Evolutionary conservation across 805 yeast species (phyloP).

Genomic region (Sporopachydermia quercuum): DNA sequence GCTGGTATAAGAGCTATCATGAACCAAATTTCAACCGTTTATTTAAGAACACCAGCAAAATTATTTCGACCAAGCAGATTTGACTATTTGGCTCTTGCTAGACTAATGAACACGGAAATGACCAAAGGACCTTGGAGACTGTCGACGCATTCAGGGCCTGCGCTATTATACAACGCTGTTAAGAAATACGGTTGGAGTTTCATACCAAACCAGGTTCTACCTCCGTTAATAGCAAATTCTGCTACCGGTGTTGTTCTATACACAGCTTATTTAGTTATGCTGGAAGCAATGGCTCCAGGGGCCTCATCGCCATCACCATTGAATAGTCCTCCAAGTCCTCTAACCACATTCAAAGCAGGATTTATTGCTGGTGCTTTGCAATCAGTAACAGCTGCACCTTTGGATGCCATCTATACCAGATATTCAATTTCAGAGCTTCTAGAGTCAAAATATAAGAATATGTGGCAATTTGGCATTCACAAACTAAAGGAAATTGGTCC

Average conservation of each 20-base stretch:
- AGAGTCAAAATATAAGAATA: slow-evolving; percentile 47
- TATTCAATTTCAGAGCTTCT: slow-evolving; percentile 63
- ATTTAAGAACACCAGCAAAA: slow-evolving; percentile 70
- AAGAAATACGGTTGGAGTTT: slow-evolving; percentile 73
- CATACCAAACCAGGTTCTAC: slow-evolving; percentile 72
- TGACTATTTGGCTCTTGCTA: slow-evolving; percentile 45
- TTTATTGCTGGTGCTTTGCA: slow-evolving; percentile 76
- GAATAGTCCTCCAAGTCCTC: slow-evolving; percentile 4
- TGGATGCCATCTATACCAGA: slow-evolving; percentile 80
- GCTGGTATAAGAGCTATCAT: slow-evolving; percentile 79
- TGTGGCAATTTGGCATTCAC: slow-evolving; percentile 63
- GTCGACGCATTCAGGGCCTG: slow-evolving; percentile 66
- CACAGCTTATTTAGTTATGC: slow-evolving; percentile 55
- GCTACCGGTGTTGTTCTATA: slow-evolving; percentile 76
- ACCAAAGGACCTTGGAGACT: slow-evolving; percentile 21
- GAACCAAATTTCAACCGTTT: slow-evolving; percentile 64
- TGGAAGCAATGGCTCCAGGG: slow-evolving; percentile 16
- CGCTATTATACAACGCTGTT: slow-evolving; percentile 55
- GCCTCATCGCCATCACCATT: neutral
- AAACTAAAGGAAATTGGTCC: slow-evolving; percentile 64
- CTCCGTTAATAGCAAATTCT: slow-evolving; percentile 80
- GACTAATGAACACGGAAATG: slow-evolving; percentile 18
- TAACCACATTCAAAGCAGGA: slow-evolving; percentile 51
- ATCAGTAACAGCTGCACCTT: slow-evolving; percentile 84
- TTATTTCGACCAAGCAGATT: slow-evolving; percentile 82